Percentiles rank a stretch among this genome's conserved stretches.
Evolutionary conservation across 345 rosid species (phyloP).

Genomic region (Eucalyptus marginata): DNA sequence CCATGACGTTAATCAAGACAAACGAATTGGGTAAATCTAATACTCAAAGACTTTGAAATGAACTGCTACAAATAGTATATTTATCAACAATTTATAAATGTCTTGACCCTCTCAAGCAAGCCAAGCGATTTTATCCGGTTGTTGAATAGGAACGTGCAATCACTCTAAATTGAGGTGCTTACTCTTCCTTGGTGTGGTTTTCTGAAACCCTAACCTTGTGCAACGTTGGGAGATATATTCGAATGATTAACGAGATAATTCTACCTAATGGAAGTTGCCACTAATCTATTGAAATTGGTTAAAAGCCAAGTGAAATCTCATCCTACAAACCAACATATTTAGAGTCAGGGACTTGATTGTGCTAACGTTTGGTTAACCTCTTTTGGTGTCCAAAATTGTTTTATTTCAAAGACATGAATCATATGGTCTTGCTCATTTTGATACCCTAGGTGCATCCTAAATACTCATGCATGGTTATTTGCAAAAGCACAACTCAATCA

Average conservation of each 20-base stretch:
- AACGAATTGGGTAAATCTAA: not conserved
- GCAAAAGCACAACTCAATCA: not conserved
- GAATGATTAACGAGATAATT: too few species aligned
- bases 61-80: not conserved
- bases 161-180: not conserved
- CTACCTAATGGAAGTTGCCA: not conserved
- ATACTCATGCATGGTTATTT: not conserved
- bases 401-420: not conserved
- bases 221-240: not conserved
- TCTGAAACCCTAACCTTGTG: rapidly evolving
- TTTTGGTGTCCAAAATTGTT: rapidly evolving
- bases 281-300: not conserved
- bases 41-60: not conserved
- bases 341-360: not conserved
- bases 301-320: not conserved
- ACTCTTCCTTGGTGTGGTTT: not conserved
- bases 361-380: rapidly evolving
- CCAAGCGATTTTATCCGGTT: not conserved
- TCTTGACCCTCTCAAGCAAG: rapidly evolving
- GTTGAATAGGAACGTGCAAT: not conserved
- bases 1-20: too few species aligned
- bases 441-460: not conserved
- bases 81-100: too few species aligned
- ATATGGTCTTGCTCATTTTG: not conserved
- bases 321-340: not conserved